A percentile compares a stretch with the other conserved stretches of the same genome.
These are phyloP conservation scores for Spergularia azorica DNA, from an alignment of 179 eudicot species.

Conservation along the genomic window DNA sequence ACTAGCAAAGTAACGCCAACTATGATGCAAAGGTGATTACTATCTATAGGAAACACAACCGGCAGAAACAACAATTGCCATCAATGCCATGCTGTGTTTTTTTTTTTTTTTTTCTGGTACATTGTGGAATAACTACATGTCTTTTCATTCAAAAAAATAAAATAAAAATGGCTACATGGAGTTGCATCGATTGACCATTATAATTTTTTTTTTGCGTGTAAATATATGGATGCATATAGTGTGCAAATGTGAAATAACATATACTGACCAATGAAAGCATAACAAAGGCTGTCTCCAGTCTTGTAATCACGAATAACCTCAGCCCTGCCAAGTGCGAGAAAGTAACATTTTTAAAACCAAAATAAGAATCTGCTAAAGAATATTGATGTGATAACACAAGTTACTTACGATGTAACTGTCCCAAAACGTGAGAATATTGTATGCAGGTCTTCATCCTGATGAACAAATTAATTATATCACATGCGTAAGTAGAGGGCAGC, in stretches of 20 bases:
- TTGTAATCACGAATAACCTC: conserved; percentile 87
- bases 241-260: not conserved
- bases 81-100: not conserved
- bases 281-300: conserved; percentile 97
- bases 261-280: conserved; percentile 88
- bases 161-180: not conserved
- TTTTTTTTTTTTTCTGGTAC: not conserved
- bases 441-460: conserved; percentile 91
- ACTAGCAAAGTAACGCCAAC: not conserved
- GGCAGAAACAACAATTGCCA: not conserved
- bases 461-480: not conserved
- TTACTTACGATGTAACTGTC: conserved; percentile 80
- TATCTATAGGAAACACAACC: not conserved
- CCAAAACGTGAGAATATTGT: conserved; percentile 97
- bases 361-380: conserved; percentile 9
- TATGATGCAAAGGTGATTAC: not conserved
- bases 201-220: not conserved
- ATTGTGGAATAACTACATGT: not conserved
- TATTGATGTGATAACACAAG: conserved; percentile 11
- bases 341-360: conserved; percentile 11
- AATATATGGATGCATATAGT: not conserved
- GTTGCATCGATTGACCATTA: not conserved
- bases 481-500: not conserved
- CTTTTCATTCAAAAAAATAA: no score
- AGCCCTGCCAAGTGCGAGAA: conserved; percentile 70